Percentiles rank a stretch among this genome's conserved stretches.
These are phyloP conservation scores for Penicillium bovifimosum DNA, from an alignment of 495 filamentous ascomycete species.

Conservation along the genomic window DNA sequence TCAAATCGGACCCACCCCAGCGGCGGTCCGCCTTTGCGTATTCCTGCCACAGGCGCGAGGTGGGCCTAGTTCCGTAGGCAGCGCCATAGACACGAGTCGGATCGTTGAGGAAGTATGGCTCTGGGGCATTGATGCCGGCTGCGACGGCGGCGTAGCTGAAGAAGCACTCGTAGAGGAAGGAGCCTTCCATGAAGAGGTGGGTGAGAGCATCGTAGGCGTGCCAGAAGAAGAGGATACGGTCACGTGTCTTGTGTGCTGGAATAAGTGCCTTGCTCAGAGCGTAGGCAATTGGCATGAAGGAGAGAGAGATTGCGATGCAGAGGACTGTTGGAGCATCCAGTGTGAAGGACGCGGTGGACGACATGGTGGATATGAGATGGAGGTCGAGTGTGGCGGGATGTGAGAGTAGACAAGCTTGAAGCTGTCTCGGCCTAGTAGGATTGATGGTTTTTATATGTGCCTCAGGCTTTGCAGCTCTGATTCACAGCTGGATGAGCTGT, in stretches of 20 bases:
- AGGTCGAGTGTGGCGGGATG: neutral
- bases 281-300: constrained; percentile 51
- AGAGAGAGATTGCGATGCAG: constrained; percentile 47
- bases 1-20: constrained; percentile 76
- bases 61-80: constrained; percentile 58
- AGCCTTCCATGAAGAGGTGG: constrained; percentile 83
- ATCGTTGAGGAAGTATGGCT: constrained; percentile 49
- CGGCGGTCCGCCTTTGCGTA: constrained; percentile 82
- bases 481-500: neutral
- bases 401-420: neutral
- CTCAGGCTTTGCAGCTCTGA: neutral
- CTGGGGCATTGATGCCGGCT: constrained; percentile 27
- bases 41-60: constrained; percentile 79
- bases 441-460: neutral
- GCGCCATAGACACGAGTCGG: constrained; percentile 64
- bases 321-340: constrained; percentile 47
- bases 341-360: constrained; percentile 28
- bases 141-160: constrained; percentile 56
- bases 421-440: neutral
- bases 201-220: constrained; percentile 88
- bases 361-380: constrained; percentile 9
- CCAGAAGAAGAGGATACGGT: constrained; percentile 85
- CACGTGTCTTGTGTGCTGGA: constrained; percentile 39
- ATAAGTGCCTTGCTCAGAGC: constrained; percentile 39
- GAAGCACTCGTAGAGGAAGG: constrained; percentile 90